phyloP scores from a whole-genome alignment of 192 early-diverging fungal genomes.

The Backusella psychrophila region DNA sequence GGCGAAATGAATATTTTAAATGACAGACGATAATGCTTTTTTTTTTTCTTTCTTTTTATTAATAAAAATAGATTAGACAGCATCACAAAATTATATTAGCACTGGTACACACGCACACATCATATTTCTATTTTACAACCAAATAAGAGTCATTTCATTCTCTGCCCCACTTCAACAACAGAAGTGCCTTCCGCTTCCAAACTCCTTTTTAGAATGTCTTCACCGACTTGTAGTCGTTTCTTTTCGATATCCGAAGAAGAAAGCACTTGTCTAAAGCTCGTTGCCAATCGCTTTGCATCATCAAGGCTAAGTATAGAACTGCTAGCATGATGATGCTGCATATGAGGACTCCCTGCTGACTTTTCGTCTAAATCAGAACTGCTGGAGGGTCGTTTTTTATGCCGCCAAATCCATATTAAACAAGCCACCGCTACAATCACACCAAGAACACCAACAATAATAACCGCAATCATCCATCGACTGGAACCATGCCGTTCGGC shows the following conservation, averaged over 20 bases:
- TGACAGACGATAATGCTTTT: background rate
- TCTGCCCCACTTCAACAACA: background rate
- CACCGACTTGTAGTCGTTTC: background rate
- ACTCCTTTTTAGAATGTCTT: background rate
- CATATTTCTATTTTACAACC: background rate
- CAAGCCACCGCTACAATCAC: background rate
- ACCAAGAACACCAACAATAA: background rate
- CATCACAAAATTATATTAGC: too few relatives aligned
- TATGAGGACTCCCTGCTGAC: conserved; percentile 1
- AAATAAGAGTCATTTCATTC: background rate
- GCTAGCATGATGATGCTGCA: conserved; percentile 3
- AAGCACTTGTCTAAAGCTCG: background rate
- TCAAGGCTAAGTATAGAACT: conserved; percentile 3
- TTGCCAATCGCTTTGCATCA: background rate
- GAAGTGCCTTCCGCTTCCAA: background rate
- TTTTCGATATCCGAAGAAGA: background rate
- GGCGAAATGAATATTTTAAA: background rate
- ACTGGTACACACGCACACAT: background rate
- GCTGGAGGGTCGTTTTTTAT: background rate
- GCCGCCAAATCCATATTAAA: background rate
- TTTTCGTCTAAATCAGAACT: conserved; percentile 2
- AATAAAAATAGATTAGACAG: background rate
- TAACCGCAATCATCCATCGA: background rate
- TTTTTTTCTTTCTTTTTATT: background rate
- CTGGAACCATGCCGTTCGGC: background rate